Percentiles rank a stretch among this genome's conserved stretches.
Conservation (phyloP, 306 rosid genomes). For the Hippophae tibetana region DNA sequence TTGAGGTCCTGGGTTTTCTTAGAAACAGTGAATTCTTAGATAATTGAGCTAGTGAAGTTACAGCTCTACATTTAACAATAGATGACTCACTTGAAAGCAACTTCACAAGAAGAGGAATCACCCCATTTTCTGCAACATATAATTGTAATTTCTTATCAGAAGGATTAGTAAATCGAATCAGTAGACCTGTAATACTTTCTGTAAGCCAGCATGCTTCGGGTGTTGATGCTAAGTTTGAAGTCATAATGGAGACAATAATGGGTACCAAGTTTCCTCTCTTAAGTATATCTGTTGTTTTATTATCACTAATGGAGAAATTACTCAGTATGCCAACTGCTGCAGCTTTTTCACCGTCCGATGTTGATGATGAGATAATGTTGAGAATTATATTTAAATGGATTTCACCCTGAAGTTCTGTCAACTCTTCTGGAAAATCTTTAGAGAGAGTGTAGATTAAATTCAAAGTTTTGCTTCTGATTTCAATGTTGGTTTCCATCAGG, state of each 20-base stretch:
- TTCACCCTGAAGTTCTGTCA: slow-evolving; percentile 61
- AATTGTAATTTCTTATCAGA: slow-evolving; percentile 67
- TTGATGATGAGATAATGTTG: slow-evolving; percentile 41
- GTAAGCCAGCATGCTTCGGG: slow-evolving; percentile 21
- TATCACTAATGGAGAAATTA: slow-evolving; percentile 54
- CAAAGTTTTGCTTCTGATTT: slow-evolving; percentile 46
- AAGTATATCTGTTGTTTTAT: slow-evolving; percentile 50
- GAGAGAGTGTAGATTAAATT: slow-evolving; percentile 57
- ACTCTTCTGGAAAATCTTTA: slow-evolving; percentile 54
- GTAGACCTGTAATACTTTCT: slow-evolving; percentile 42
- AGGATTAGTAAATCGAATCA: slow-evolving; percentile 62
- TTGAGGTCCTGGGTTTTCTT: slow-evolving; percentile 35
- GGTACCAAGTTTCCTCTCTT: slow-evolving; percentile 51
- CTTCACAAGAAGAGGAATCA: slow-evolving; percentile 66
- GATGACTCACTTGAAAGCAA: slow-evolving; percentile 51
- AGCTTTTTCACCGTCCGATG: slow-evolving; percentile 45
- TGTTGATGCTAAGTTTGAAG: slow-evolving; percentile 30
- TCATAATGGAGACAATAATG: slow-evolving; percentile 38
- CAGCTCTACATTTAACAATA: slow-evolving; percentile 57
- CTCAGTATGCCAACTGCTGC: slow-evolving; percentile 62
- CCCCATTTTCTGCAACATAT: slow-evolving; percentile 62
- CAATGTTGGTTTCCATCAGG: slow-evolving; percentile 43
- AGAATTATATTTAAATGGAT: slow-evolving; percentile 35
- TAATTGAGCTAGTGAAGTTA: slow-evolving; percentile 63
- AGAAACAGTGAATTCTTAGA: slow-evolving; percentile 65